A percentile compares a stretch with the other conserved stretches of the same genome.
Conservation (phyloP, 2,329 filamentous ascomycete species). For the Beauveria sp. region DNA sequence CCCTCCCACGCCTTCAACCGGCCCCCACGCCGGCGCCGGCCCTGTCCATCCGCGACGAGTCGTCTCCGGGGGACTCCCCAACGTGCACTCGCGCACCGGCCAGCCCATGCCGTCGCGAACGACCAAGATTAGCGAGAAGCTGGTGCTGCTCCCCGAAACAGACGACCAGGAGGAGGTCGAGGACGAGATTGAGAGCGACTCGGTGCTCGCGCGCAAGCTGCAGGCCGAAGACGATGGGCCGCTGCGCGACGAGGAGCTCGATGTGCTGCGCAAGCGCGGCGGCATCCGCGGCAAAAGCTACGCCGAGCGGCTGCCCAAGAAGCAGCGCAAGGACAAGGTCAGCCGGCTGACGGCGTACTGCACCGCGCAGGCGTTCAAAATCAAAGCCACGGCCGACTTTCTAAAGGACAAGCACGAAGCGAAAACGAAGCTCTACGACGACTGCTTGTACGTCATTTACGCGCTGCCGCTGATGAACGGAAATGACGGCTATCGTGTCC, state of each 20-base stretch:
- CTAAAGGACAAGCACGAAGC: conserved; percentile 80
- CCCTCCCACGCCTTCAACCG: conserved; percentile 47
- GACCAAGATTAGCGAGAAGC: conserved; percentile 90
- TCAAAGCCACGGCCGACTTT: conserved; percentile 82
- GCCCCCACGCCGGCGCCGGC: conserved; percentile 16
- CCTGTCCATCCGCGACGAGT: conserved; percentile 20
- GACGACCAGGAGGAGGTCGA: conserved; percentile 46
- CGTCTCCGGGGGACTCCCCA: conserved; percentile 32
- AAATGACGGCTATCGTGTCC: conserved; percentile 75
- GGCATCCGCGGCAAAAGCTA: conserved; percentile 74
- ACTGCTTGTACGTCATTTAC: conserved; percentile 94
- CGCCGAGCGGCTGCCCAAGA: conserved; percentile 86
- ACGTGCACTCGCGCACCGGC: conserved; percentile 36
- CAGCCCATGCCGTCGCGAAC: conserved; percentile 72
- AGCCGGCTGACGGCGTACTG: conserved; percentile 92
- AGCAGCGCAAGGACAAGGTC: conserved; percentile 77
- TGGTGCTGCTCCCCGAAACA: conserved; percentile 89
- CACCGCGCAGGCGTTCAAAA: conserved; percentile 87
- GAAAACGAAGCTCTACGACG: conserved; percentile 93
- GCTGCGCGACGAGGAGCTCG: conserved; percentile 59
- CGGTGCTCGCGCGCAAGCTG: conserved; percentile 27
- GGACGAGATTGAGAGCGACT: conserved; percentile 48
- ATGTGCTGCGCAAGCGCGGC: conserved; percentile 54
- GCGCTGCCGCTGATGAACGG: conserved; percentile 84
- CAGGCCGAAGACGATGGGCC: conserved; percentile 56